Conservation (phyloP, 306 rosid genomes). For the Cicer pinnatifidum region DNA sequence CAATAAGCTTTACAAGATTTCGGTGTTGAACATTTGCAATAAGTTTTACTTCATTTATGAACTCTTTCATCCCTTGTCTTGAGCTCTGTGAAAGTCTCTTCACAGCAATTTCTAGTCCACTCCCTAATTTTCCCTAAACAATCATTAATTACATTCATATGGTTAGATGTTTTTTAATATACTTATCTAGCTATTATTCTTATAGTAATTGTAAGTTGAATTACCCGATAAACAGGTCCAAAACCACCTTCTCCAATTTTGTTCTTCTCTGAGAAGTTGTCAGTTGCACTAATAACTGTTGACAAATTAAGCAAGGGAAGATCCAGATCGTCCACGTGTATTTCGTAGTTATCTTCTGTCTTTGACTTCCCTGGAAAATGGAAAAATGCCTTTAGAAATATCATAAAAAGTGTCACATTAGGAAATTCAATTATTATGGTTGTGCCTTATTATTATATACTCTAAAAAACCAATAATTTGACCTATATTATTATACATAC, state of each 20-base stretch:
- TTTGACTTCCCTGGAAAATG: not conserved
- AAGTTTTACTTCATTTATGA: slow-evolving; percentile 49
- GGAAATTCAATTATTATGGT: not conserved
- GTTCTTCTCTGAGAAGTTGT: slow-evolving; percentile 45
- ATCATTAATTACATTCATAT: slow-evolving; percentile 14
- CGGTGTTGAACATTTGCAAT: slow-evolving; percentile 55
- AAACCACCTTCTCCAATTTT: slow-evolving; percentile 61
- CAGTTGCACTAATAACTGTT: slow-evolving; percentile 45
- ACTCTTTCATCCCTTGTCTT: slow-evolving; percentile 48
- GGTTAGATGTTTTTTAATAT: not conserved
- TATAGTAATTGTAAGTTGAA: not conserved
- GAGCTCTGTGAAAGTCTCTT: slow-evolving; percentile 51
- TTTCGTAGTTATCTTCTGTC: slow-evolving; percentile 30
- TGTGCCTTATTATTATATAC: no score
- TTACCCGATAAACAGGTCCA: slow-evolving; percentile 55
- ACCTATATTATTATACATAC: no score
- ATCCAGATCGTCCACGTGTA: slow-evolving; percentile 48
- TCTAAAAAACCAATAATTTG: no score
- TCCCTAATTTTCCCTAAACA: slow-evolving; percentile 44
- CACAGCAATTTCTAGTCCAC: slow-evolving; percentile 53
- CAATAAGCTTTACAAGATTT: slow-evolving; percentile 59
- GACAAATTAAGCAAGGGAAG: slow-evolving; percentile 45
- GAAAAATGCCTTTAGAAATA: not conserved
- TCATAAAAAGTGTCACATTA: not conserved
- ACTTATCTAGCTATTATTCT: not conserved